Evolutionary conservation across 306 rosid species (phyloP).

Genomic region (Prinsepia uniflora): DNA sequence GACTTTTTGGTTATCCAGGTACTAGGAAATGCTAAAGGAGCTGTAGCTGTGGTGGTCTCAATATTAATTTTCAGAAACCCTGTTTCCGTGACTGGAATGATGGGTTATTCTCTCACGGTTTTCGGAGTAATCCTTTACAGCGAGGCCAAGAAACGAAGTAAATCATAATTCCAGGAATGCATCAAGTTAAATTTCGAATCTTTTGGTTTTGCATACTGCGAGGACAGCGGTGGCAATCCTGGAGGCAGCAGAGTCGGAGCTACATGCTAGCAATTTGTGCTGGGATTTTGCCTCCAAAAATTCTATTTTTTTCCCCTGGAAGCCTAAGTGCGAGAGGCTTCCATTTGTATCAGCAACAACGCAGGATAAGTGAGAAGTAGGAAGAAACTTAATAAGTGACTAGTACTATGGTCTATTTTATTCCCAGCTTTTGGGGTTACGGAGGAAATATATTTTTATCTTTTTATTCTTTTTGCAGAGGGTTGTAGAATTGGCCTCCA

Average conservation of each 20-base stretch:
- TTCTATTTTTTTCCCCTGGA: constrained; percentile 36
- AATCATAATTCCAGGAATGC: constrained; percentile 45
- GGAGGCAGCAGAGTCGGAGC: constrained; percentile 32
- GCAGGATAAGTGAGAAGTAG: constrained; percentile 52
- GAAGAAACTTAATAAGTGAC: constrained; percentile 61
- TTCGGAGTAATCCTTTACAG: constrained; percentile 88
- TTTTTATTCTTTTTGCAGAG: constrained; percentile 55
- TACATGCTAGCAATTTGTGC: constrained; percentile 37
- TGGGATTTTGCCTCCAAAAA: constrained; percentile 32
- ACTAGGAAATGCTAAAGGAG: constrained; percentile 98
- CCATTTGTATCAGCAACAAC: constrained; percentile 54
- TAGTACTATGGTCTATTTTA: constrained; percentile 33
- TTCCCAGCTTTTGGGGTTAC: constrained; percentile 41
- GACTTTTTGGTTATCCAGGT: constrained; percentile 54
- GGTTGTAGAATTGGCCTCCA: constrained; percentile 49
- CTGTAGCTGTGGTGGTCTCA: constrained; percentile 97
- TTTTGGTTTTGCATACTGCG: constrained; percentile 30
- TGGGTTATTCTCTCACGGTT: constrained; percentile 89
- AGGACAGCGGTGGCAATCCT: constrained; percentile 30
- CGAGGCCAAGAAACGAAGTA: constrained; percentile 99
- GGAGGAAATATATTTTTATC: constrained; percentile 36
- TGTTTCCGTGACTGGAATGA: constrained; percentile 97
- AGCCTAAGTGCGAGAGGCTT: constrained; percentile 37
- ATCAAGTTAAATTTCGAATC: constrained; percentile 29
- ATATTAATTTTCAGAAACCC: constrained; percentile 92